phyloP scores from a whole-genome alignment of 1,139 yeast genomes.

The Taphrina flavorubra region DNA sequence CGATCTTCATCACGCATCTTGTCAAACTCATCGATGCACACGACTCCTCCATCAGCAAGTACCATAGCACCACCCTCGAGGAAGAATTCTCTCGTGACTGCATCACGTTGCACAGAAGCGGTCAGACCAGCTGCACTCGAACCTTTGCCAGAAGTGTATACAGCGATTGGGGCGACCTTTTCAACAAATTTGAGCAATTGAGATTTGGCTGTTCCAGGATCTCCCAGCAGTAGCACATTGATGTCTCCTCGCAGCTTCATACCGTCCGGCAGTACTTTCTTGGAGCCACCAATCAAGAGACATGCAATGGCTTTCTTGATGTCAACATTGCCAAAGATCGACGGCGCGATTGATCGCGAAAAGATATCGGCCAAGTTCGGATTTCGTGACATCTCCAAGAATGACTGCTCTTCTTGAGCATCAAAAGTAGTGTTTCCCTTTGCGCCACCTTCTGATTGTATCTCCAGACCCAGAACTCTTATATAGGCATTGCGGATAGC shows the following conservation, averaged over 20 bases:
- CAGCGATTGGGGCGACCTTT: conserved; percentile 91
- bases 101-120: conserved; percentile 94
- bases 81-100: conserved; percentile 84
- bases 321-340: conserved; percentile 90
- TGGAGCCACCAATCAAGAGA: conserved; percentile 90
- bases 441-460: conserved; percentile 76
- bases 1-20: conserved; percentile 99
- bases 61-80: conserved; percentile 99
- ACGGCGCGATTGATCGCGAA: conserved; percentile 92
- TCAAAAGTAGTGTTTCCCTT: conserved; percentile 69
- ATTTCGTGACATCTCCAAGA: conserved; percentile 74
- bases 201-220: conserved; percentile 98
- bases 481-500: conserved; percentile 94
- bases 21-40: conserved; percentile 98
- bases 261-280: conserved; percentile 90
- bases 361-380: conserved; percentile 85
- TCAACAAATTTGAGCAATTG: conserved; percentile 93
- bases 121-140: conserved; percentile 99
- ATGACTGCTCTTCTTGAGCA: conserved; percentile 93
- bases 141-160: conserved; percentile 98
- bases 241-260: conserved; percentile 97
- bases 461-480: conserved; percentile 81
- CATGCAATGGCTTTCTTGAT: conserved; percentile 94
- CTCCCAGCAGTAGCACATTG: conserved; percentile 90
- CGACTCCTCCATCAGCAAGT: conserved; percentile 98